Evolutionary conservation across 208 protist genomes (phyloP), one percentile per base, ranked within the genome.

Genomic region (Acanthamoeba culbertsoni): DNA sequence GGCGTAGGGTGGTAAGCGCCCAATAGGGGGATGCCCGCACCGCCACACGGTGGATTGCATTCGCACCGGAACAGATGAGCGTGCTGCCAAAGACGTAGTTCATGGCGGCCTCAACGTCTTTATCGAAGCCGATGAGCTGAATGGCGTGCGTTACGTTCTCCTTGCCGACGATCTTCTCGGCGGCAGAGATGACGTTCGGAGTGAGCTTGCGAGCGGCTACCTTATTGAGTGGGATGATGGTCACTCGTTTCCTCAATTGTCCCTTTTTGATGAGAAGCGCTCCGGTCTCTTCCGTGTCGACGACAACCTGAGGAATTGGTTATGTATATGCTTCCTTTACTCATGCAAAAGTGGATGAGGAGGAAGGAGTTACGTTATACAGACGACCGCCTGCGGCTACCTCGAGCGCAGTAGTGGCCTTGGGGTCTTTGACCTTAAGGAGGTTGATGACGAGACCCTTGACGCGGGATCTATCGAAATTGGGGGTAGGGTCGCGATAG

Each of bases 191-290:
- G 18, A 86, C 77, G 37, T 92, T 57, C 5, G 90, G 65, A 4
- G 40, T 79, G 10, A 88, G 42, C 40, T 7, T 53, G 8, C 59
- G 57, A 63, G 46, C n/a, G 31, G 71, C 59, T 59, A 99, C 98
- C 57, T 98, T 98, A 95, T 99, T 99, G 8, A 99, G 96, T n/a
- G 99, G 99, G 28, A 99, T 97, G 94, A 99, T 98, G 6, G 99
- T 99, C 0, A 99, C 98, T 45, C 99, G 96, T 68, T 98, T 96
- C 28, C 97, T 97, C 40, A 99, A 96, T 28, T 98, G 93, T 86
- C 97, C 98, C 33, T 98, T 96, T 65, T 95, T 55, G 23, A 99
- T 97, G 35, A 99, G 96, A 31, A 96, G 86, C 79, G 98, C 97
- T 23, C 98, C 99, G 8, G 97, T 98, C 26, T 95, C 79, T 63